Evolutionary conservation across 2,329 filamentous ascomycete species (phyloP).

Genomic region (Cercospora canescens): DNA sequence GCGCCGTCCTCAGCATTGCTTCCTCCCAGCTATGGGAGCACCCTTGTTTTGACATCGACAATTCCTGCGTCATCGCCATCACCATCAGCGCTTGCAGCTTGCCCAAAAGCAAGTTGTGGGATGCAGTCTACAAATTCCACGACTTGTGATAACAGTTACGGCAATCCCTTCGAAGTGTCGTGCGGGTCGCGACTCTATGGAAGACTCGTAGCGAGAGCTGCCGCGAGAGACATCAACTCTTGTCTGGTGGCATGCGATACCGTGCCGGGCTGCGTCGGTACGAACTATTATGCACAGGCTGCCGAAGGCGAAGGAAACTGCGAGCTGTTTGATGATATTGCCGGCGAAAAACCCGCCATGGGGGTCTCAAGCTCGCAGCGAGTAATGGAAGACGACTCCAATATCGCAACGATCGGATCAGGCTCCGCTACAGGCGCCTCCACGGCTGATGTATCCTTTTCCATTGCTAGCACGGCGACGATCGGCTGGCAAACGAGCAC

Average conservation of each 20-base stretch:
- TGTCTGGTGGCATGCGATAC: conserved; percentile 12
- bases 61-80: background rate
- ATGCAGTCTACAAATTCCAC: conserved; percentile 7
- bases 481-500: conserved; percentile 12
- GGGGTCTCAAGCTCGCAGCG: conserved; percentile 8
- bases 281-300: conserved; percentile 9
- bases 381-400: conserved; percentile 1
- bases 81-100: conserved; percentile 3
- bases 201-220: conserved; percentile 6
- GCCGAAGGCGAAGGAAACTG: conserved; percentile 2
- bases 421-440: background rate
- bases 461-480: conserved; percentile 11
- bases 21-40: background rate
- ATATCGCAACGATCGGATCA: background rate
- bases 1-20: background rate
- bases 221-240: conserved; percentile 5
- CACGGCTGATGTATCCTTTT: background rate
- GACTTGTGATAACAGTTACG: conserved; percentile 15
- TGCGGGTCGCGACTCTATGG: conserved; percentile 7
- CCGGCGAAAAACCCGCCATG: background rate
- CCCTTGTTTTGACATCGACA: background rate
- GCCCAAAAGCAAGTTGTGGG: conserved; percentile 9
- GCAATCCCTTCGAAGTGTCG: conserved; percentile 16
- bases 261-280: conserved; percentile 12
- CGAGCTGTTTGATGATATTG: conserved; percentile 12